A percentile compares a stretch with the other conserved stretches of the same genome.
Evolutionary conservation across 768 basidiomycete genomes (phyloP).

Genomic region (Tremella fuciformis): DNA sequence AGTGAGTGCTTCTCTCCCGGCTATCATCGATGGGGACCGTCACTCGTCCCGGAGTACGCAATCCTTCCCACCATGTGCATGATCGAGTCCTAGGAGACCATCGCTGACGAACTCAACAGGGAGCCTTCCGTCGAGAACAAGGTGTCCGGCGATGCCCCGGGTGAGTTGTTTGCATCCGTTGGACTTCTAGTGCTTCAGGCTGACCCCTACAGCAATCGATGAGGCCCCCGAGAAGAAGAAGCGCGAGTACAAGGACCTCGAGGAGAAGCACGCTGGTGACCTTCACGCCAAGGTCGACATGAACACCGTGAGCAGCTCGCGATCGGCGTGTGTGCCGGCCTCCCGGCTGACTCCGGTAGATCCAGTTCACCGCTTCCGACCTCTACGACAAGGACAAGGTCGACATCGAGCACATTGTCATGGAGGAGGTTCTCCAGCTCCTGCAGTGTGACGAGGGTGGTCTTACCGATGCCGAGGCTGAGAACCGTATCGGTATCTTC

Average conservation of each 20-base stretch:
- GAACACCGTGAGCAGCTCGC: conserved; percentile 39
- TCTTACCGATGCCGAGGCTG: conserved; percentile 70
- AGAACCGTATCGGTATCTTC: conserved; percentile 82
- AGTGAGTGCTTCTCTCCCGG: conserved; percentile 28
- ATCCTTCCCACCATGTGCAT: neutral
- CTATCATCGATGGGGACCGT: neutral
- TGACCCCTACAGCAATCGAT: conserved; percentile 13
- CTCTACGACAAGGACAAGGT: conserved; percentile 97
- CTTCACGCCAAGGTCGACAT: conserved; percentile 48
- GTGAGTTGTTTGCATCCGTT: conserved; percentile 20
- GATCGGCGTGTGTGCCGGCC: neutral
- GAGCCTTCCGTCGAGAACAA: conserved; percentile 31
- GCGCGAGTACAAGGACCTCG: conserved; percentile 51
- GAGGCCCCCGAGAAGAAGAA: conserved; percentile 42
- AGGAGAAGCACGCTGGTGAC: conserved; percentile 44
- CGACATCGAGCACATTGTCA: conserved; percentile 92
- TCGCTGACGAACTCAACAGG: conserved; percentile 19
- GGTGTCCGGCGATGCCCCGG: conserved; percentile 28
- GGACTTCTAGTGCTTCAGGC: neutral
- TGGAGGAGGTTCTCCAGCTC: conserved; percentile 94
- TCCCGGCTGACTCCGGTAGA: conserved; percentile 26
- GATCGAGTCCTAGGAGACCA: neutral
- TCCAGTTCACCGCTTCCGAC: conserved; percentile 53
- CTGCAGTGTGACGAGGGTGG: conserved; percentile 85
- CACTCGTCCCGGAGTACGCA: too few relatives aligned